Evolutionary conservation across 2,329 filamentous ascomycete species (phyloP), one percentile per base, ranked within the genome.

Genomic region (Chalara sp.): DNA sequence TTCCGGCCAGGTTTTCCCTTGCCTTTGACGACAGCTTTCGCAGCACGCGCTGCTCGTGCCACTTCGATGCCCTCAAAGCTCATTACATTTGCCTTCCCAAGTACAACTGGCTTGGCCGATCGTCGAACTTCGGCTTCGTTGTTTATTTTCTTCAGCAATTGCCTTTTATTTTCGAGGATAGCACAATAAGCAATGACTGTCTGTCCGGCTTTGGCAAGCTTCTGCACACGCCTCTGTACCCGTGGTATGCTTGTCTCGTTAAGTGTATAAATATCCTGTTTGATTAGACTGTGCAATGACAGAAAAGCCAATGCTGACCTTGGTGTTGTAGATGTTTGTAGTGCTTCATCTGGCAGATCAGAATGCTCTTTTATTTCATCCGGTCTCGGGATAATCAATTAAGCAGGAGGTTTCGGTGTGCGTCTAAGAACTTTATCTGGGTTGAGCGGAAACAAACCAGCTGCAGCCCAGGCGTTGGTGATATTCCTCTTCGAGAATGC

Each of bases 391-490:
- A n/a, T 39, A 39, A n/a, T 39, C 8, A n/a, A 39, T 39, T 39
- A n/a, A 39, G 41, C 41, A 6, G 51, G 50, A 5, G 59, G 62
- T 47, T 58, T 61, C n/a, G 49, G 61, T 13, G 57, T 60, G 48
- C 53, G 43, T 51, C 48, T 53, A 7, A 66, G 57, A 42, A 66
- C 62, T 55, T 58, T 63, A 7, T 63, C 53, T 55, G 56, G 61
- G 47, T 65, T 64, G 45, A 63, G 63, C 10, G 40, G 48, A 33
- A 54, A 54, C 28, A 54, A 13, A 49, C 52, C 33, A 49, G 46
- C 40, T 49, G 43, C 61, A 46, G 57, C 51, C 53, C 44, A 66
- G 1, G 51, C 62, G 28, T 61, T 47, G 12, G 35, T 50, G 46
- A 66, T 66, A 43, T 66, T 67, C 52, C 51, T 60, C 6, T 13